Base-by-base conservation (phyloP, 441 rosid species). In the Populus tomentosa region DNA sequence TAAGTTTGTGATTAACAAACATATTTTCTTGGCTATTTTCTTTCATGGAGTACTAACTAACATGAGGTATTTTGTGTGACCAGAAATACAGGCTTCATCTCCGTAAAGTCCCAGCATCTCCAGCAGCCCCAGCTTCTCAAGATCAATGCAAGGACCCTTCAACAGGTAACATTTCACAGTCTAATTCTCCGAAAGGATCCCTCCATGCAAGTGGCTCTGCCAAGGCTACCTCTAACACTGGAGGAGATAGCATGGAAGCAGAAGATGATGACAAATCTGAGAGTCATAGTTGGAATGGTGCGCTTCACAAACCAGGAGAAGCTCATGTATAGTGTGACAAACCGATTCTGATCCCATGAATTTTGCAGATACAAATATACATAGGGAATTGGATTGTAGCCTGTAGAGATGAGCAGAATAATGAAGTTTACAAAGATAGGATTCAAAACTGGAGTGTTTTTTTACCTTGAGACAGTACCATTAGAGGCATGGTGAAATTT, bases 81-180 rank as follows among this genome's bases (percentile, higher is more conserved):
- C 89, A 95, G 99, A 95, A 95, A 85, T 95, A 92, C 81, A 80
- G 98, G 77, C 89, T 95, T 73, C 97, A 92, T 70, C 82, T 89
- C 4, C 87, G 91, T 67, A 91, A 85, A 83, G 69, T 69, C 23
- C 83, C 89, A 2, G 32, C 75, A 38, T 72, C 88, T 1, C 71
- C 85, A 53, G 64, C 87, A 14, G 76, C 84, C 78, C 81, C 84
- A 8, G 83, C 82, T 80, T 73, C 89, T 77, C 82, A 81, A 76
- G 87, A 88, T 76, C 89, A 81, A 67, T 82, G 76, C 42, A 53
- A 46, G 21, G 90, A 87, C 71, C 85, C 79, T 38, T 75, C 83
- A 5, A 87, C 88, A 77, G 83, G 76, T 59, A 87, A 84, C 82
- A 79, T 76, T 79, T 81, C 88, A 3, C 80, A 84, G 33, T 89